These are phyloP conservation scores for Penicillium lividum DNA, from an alignment of 495 filamentous ascomycete genomes.

Conservation along the genomic window DNA sequence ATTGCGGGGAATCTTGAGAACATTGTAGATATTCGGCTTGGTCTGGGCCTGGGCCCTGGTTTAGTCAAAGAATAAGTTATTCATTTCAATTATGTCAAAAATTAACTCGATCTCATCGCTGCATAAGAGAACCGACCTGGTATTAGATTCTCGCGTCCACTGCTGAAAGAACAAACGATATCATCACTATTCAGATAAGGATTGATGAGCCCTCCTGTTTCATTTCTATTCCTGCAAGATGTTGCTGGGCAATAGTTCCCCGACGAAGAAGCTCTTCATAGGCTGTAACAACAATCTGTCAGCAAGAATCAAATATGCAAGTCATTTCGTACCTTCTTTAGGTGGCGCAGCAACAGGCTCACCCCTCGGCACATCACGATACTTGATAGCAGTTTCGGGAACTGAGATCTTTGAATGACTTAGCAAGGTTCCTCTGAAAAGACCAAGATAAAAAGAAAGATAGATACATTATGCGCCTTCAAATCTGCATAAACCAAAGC, in stretches of 20 bases:
- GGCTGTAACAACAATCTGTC: constrained; percentile 3
- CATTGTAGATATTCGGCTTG: background rate
- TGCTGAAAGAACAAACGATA: background rate
- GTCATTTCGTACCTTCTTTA: constrained; percentile 10
- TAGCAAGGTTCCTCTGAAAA: background rate
- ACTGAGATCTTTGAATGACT: background rate
- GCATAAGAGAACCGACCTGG: no score
- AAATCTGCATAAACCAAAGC: constrained; percentile 19
- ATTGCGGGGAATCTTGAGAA: background rate
- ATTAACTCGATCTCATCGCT: background rate
- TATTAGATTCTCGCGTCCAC: no score
- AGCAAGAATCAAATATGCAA: background rate
- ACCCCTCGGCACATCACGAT: constrained; percentile 13
- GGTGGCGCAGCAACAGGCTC: constrained; percentile 6
- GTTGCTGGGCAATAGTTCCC: constrained; percentile 7
- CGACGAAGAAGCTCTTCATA: constrained; percentile 13
- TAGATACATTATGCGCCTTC: constrained; percentile 14
- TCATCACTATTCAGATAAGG: no score
- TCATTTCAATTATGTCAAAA: background rate
- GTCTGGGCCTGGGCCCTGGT: background rate
- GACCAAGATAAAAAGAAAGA: background rate
- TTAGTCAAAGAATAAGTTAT: background rate
- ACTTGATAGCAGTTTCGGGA: constrained; percentile 7
- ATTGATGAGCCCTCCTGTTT: background rate
- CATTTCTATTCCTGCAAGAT: background rate